Base-by-base conservation (phyloP, 2,329 filamentous ascomycete genomes). In the Alternaria novae-zelandiae region DNA sequence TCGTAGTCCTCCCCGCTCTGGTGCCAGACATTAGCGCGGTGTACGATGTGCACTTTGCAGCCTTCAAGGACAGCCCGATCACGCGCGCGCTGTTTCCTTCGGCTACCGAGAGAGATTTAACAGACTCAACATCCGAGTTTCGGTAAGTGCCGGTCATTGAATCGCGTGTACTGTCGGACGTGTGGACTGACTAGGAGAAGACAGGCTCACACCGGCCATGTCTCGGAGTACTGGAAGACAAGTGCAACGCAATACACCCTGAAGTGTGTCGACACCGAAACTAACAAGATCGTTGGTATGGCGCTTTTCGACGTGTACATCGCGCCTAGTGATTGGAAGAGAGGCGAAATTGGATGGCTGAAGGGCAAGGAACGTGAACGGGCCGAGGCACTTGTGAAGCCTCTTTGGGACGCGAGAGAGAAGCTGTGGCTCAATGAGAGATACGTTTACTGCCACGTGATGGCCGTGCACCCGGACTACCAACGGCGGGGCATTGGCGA, bases 1-100 rank as follows among this genome's bases (percentile, higher is more conserved):
- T 81, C 59, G 76, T 80, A 25, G 78, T 85, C n/a, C 71, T 82
- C 21, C 83, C 83, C 21, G 82, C 83, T 13, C 73, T 84, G 32
- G 80, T 84, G 59, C 79, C 82, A 6, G 83, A 85, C 67, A 84
- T 85, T 70, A 76, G 78, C 28, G 74, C 74, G 32, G 78, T 85
- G 32, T 85, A 85, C 74, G 80, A 84, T 60, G 75, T 80, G 54
- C 85, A 85, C 74, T 85, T 85, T 64, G 71, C 75, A 20, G 81
- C 83, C 44, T 85, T 85, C 74, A 74, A 82, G 71, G 78, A 80
- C 58, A 74, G 75, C 9, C 63, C 81, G 32, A 82, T 85, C 66
- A 76, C 83, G 50, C 74, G 81, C 20, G 78, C 83, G 15, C 73
- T 84, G 13, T 84, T 84, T 59, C 81, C 83, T 6, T 71, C 66